These are phyloP conservation scores for Crucibulum laeve DNA, from an alignment of 768 basidiomycete species.

Conservation along the genomic window DNA sequence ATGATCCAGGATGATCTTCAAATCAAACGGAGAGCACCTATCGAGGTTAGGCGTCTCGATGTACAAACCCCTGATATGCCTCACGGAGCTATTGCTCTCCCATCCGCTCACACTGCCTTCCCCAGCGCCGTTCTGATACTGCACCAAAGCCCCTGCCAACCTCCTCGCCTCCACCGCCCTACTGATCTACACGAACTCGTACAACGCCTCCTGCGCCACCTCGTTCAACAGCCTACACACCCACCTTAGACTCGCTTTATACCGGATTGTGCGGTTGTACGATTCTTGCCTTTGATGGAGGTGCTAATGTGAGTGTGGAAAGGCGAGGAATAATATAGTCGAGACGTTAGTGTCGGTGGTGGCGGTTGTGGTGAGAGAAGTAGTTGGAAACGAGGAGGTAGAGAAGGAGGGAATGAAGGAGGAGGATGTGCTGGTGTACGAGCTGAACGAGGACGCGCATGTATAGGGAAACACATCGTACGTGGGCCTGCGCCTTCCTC, in stretches of 20 bases:
- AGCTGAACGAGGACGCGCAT: too few relatives aligned
- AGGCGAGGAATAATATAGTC: slow-evolving; percentile 59
- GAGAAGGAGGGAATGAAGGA: too few relatives aligned
- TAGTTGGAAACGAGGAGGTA: too few relatives aligned
- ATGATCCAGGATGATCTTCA: slow-evolving; percentile 66
- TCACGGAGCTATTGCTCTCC: slow-evolving; percentile 23
- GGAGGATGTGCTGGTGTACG: too few relatives aligned
- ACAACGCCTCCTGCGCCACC: slow-evolving; percentile 53
- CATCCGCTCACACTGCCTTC: neutral
- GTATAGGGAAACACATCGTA: too few relatives aligned
- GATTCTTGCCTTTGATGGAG: slow-evolving; percentile 29
- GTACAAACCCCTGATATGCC: slow-evolving; percentile 58
- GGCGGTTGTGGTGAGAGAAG: too few relatives aligned
- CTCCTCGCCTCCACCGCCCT: slow-evolving; percentile 27
- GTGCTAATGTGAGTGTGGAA: slow-evolving; percentile 29
- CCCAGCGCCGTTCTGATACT: neutral
- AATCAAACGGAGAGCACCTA: slow-evolving; percentile 60
- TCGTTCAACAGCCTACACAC: slow-evolving; percentile 56
- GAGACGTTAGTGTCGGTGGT: too few relatives aligned
- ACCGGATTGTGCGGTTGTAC: slow-evolving; percentile 43
- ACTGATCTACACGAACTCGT: slow-evolving; percentile 69
- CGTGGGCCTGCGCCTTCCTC: too few relatives aligned
- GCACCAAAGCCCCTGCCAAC: slow-evolving; percentile 16
- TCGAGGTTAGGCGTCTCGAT: slow-evolving; percentile 67
- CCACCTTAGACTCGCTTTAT: slow-evolving; percentile 46